Evolutionary conservation across 1,139 yeast species (phyloP), one percentile per base, ranked within the genome.

Genomic region (Hyphopichia buzzinii): DNA sequence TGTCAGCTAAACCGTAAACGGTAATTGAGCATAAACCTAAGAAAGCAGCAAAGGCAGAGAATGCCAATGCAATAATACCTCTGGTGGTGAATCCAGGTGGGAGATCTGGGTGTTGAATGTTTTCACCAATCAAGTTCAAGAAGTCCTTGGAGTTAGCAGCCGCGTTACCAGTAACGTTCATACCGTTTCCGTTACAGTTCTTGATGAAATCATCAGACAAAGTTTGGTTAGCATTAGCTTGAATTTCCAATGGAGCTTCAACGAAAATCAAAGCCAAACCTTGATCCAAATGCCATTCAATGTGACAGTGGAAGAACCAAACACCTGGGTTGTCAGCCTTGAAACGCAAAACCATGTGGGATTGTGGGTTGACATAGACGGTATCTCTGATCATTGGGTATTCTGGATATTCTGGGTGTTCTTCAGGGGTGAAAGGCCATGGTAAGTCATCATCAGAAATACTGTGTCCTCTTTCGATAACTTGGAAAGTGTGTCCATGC

Each of bases 281-380:
- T 62, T 87, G 96, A 51, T 79, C 81, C 68, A 88, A 74, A 67
- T 88, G 96, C 96, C 96, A 88, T 53, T 88, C 96, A 47, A 88
- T 82, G 53, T 88, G 96, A 64, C 96, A 89, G 59, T 88, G 96
- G 86, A 88, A 88, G 53, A 84, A 72, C 95, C 95, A 87, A 29
- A 86, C 88, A 52, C 96, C 96, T 19, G 96, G 96, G 58, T 87
- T 86, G 52, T 83, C 79, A 35, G 95, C 88, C 48, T 66, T 74
- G 57, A 84, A 83, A 53, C 94, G 67, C 33, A 84, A 46, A 3
- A 82, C 88, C 33, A 80, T 54, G 49, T 79, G 75, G 1, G 89
- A 85, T 47, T 81, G 79, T 26, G 85, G 78, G 41, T 78, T 74
- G 21, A 83, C 79, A 40, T 73, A 66, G 19, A 77, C 77, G 2